These are phyloP conservation scores for Recurvomyces mirabilis DNA, from an alignment of 495 filamentous ascomycete species.

Conservation along the genomic window DNA sequence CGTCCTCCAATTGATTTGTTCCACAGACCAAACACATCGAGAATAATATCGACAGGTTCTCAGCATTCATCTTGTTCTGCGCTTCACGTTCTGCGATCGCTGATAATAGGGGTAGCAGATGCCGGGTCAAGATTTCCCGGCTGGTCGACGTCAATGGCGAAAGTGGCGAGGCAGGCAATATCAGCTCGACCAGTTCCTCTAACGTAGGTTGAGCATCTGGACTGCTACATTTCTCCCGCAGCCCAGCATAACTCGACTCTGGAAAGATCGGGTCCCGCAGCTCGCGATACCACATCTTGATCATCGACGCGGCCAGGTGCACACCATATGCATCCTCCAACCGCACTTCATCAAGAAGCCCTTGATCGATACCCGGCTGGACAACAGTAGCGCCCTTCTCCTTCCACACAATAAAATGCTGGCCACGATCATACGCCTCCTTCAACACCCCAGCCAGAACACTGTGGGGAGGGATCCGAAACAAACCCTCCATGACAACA, in stretches of 20 bases:
- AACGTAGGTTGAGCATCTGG: constrained; percentile 18
- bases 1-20: constrained; percentile 36
- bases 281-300: constrained; percentile 46
- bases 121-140: constrained; percentile 36
- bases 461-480: constrained; percentile 39
- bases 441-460: constrained; percentile 37
- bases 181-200: constrained; percentile 27
- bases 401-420: constrained; percentile 42
- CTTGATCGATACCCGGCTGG: constrained; percentile 22
- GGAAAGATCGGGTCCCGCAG: constrained; percentile 43
- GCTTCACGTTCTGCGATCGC: constrained; percentile 32
- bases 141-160: constrained; percentile 30
- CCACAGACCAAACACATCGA: constrained; percentile 36
- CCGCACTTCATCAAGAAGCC: constrained; percentile 32
- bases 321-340: constrained; percentile 40
- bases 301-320: constrained; percentile 38
- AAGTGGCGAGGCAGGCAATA: constrained; percentile 31
- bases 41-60: constrained; percentile 43
- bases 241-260: constrained; percentile 31
- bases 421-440: constrained; percentile 44
- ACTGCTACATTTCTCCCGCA: constrained; percentile 29
- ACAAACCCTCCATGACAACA: constrained; percentile 39
- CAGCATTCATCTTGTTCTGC: constrained; percentile 43
- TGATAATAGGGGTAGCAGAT: constrained; percentile 43
- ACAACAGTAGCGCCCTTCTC: constrained; percentile 28